A percentile compares a stretch with the other conserved stretches of the same genome.
phyloP scores from a whole-genome alignment of 345 rosid species.

The Eucalyptus regnans region DNA sequence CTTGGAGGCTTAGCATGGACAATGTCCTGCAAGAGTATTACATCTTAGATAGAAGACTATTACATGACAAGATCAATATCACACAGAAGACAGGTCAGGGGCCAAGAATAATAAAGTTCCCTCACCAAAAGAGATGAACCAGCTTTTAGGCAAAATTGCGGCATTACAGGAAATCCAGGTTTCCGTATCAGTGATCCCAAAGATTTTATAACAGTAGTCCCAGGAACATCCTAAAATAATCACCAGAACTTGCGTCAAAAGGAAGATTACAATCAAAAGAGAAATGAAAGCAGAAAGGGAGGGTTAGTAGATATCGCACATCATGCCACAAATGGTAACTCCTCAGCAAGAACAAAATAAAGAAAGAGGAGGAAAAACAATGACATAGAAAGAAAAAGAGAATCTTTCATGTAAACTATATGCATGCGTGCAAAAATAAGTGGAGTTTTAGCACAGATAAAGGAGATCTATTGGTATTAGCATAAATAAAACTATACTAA shows the following conservation, averaged over 20 bases:
- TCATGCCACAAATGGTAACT: neutral
- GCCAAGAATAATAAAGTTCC: neutral
- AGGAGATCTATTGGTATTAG: neutral
- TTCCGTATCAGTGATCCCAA: constrained; percentile 52
- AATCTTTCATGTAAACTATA: neutral
- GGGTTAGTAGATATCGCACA: neutral
- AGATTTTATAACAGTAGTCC: constrained; percentile 47
- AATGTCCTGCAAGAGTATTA: constrained; percentile 51
- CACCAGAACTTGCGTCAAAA: neutral
- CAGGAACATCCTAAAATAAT: constrained; percentile 48
- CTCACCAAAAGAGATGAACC: constrained; percentile 84
- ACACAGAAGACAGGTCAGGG: neutral
- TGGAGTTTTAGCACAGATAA: neutral
- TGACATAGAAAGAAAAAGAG: neutral
- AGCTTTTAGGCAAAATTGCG: constrained; percentile 64
- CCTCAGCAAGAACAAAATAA: neutral
- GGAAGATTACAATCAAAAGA: neutral
- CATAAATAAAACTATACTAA: neutral
- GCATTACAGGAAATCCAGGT: constrained; percentile 56
- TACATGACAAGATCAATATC: neutral
- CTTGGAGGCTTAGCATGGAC: constrained; percentile 54
- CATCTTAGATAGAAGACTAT: neutral
- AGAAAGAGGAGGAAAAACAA: neutral
- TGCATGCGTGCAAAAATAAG: neutral
- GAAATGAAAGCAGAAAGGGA: neutral